Base-by-base conservation (phyloP, 2,329 filamentous ascomycete species). In the Alternaria consortialis region DNA sequence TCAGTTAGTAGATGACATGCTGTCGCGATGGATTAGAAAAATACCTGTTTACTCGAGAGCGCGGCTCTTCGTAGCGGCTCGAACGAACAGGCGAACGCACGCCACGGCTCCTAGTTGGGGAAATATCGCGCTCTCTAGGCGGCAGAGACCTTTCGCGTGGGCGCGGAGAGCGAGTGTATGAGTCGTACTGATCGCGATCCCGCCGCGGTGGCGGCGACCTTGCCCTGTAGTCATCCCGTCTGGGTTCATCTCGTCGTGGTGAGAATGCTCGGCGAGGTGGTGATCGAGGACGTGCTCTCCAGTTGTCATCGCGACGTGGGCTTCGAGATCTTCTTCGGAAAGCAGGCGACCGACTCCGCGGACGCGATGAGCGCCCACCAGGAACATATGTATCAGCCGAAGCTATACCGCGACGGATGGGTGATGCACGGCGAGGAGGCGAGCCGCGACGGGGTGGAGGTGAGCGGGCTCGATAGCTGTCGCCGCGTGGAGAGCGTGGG, bases 211-310 rank as follows among this genome's bases (percentile, higher is more conserved):
- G 69, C 7, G 80, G 80, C 36, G 81, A 81, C 58, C 81, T 77
- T 25, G 64, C 73, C 51, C 76, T 73, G 51, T 80, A 77, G 56
- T 73, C 71, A 50, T 50, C 46, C 20, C 46, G 46, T 54, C 77
- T 75, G 53, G 70, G 76, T 20, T 65, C 63, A 5, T 65, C 77
- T n/a, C 79, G 74, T 53, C 79, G 67, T 27, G 78, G 74, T 15
- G 78, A 81, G 53, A 74, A 80, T 39, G 62, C 73, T 50, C 82
- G 77, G 8, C 81, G 77, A 20, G 82, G 79, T 40, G 85, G 86
- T 31, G 85, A 86, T 65, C 83, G 79, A 48, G 80, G 80, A 62
- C 82, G 67, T 53, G 77, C 55, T 73, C 81, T 74, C 83, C 78
- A 77, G 68, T 79, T 79, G 67, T 83, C 77, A 54, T 79, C 77